Conservation (phyloP, 2,329 filamentous ascomycete species). For the Arthrinium phaeospermum region DNA sequence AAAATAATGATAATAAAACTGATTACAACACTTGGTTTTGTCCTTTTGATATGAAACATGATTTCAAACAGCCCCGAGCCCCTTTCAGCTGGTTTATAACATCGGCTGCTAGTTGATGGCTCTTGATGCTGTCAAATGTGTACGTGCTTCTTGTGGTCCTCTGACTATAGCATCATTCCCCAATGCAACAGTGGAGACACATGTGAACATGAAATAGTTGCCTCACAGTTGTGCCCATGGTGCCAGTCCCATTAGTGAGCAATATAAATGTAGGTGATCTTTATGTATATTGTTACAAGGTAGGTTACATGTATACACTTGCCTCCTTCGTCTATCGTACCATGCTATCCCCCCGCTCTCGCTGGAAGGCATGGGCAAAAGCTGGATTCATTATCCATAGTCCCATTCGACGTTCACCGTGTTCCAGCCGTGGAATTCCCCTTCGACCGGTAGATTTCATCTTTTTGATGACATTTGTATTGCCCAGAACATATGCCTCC, state of each 20-base stretch:
- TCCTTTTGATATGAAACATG: no score
- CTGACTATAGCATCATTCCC: no score
- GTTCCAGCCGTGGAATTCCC: neutral
- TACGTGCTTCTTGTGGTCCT: no score
- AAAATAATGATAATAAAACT: neutral
- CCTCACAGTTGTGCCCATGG: neutral
- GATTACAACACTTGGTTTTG: neutral
- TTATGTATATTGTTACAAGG: slow-evolving; percentile 28
- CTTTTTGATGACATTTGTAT: neutral
- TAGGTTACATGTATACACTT: slow-evolving; percentile 26
- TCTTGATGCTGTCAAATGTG: neutral
- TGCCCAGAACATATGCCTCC: neutral
- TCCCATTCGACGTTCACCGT: neutral
- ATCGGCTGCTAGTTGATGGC: neutral
- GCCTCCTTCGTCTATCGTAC: slow-evolving; percentile 8
- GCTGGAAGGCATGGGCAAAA: neutral
- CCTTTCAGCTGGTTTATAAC: neutral
- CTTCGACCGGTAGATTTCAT: slow-evolving; percentile 1
- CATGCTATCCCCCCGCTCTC: slow-evolving; percentile 3
- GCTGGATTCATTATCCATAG: neutral
- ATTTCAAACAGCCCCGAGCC: neutral
- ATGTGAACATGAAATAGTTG: neutral
- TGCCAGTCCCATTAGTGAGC: neutral
- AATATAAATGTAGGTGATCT: neutral
- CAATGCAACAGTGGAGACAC: no score